These are phyloP conservation scores for Moricandia moricandioides DNA, from an alignment of 345 rosid species.

Conservation along the genomic window DNA sequence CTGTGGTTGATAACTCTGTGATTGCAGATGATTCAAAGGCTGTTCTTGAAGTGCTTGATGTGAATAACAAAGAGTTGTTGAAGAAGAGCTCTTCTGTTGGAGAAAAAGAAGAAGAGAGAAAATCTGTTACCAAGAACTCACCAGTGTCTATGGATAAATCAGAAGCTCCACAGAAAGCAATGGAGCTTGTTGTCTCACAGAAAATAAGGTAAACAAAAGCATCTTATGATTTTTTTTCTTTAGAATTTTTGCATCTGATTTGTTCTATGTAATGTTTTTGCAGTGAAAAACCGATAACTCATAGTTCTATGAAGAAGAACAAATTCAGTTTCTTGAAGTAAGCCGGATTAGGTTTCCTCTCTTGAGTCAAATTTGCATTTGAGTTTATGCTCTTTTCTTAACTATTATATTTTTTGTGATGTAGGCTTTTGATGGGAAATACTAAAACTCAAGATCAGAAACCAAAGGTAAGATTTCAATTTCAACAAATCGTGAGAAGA, in stretches of 20 bases:
- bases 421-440: constrained; percentile 22
- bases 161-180: constrained; percentile 3
- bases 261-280: neutral
- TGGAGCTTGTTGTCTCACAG: constrained; percentile 10
- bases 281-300: too few relatives aligned
- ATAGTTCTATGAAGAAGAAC: neutral
- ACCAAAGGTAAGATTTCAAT: constrained; percentile 12
- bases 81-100: neutral
- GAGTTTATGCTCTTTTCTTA: neutral
- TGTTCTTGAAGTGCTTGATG: constrained; percentile 5
- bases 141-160: neutral
- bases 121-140: neutral
- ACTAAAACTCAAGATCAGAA: constrained; percentile 18
- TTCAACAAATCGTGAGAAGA: neutral
- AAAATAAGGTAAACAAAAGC: constrained; percentile 22
- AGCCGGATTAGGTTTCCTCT: neutral
- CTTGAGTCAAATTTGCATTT: neutral
- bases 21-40: constrained; percentile 6
- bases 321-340: constrained; percentile 34
- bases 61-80: neutral
- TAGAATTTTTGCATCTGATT: neutral
- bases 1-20: neutral
- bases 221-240: neutral
- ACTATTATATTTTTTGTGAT: neutral
- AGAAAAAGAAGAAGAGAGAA: constrained; percentile 14